These are phyloP conservation scores for Phialophora expanda DNA, from an alignment of 2,329 filamentous ascomycete species.

Conservation along the genomic window DNA sequence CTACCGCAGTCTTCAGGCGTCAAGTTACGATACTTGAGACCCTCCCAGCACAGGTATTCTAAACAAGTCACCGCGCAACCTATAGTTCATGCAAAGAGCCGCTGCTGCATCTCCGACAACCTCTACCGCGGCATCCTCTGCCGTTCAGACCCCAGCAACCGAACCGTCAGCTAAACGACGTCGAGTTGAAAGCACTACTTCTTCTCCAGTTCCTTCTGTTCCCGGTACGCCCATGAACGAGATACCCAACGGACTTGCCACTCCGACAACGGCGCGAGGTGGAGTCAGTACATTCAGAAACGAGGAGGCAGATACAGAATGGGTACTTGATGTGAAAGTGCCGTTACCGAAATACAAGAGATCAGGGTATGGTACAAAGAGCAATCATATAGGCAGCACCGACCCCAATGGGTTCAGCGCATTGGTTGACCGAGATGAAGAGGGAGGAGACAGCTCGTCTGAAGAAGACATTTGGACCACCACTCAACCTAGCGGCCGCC, in stretches of 20 bases:
- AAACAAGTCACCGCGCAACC: neutral
- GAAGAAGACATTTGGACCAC: slow-evolving; percentile 35
- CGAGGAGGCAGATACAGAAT: slow-evolving; percentile 37
- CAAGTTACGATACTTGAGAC: neutral
- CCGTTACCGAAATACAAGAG: slow-evolving; percentile 1
- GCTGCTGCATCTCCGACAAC: slow-evolving; percentile 25
- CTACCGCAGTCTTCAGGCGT: slow-evolving; percentile 3
- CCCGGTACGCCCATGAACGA: slow-evolving; percentile 24
- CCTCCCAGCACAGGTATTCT: neutral
- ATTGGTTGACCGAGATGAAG: slow-evolving; percentile 7
- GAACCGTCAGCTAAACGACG: slow-evolving; percentile 35
- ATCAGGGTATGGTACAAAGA: neutral
- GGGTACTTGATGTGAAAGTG: slow-evolving; percentile 37
- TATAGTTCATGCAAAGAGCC: slow-evolving; percentile 40
- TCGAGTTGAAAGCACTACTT: slow-evolving; percentile 24
- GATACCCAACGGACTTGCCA: neutral
- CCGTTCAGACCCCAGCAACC: slow-evolving; percentile 27
- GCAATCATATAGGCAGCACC: neutral
- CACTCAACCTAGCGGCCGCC: slow-evolving; percentile 29
- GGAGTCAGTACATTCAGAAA: slow-evolving; percentile 29
- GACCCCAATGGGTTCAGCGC: neutral
- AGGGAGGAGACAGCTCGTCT: slow-evolving; percentile 10
- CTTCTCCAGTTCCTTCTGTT: slow-evolving; percentile 21
- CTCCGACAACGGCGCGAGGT: slow-evolving; percentile 22
- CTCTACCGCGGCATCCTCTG: slow-evolving; percentile 19